Base-by-base conservation (phyloP, 768 basidiomycete genomes). In the Saitozyma podzolica region DNA sequence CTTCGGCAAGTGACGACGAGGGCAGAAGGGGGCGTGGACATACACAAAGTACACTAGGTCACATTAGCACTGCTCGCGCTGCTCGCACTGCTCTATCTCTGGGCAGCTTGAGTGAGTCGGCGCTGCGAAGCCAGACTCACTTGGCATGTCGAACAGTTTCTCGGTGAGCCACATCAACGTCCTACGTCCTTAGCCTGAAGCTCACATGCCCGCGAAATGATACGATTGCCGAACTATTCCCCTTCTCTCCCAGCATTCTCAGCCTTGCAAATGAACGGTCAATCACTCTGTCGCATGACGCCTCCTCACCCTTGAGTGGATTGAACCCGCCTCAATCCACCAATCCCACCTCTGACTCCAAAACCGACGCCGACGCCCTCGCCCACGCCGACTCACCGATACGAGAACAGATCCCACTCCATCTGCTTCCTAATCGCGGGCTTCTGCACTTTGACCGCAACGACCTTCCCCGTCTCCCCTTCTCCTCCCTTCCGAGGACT, bases 371-470 rank as follows among this genome's bases (percentile, higher is more conserved):
- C 29, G 29, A 29, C 29, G 29, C 29, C 29, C 29, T 29, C 29
- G 29, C 29, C 29, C 29, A 2, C 29, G 29, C 9, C 2, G 7
- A 58, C 77, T 56, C 56, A 77, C 72, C 76, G 56, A 63, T 80
- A 80, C 29, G 70, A 69, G 64, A 75, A 75, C 59, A 80, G 52
- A 65, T 75, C 80, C 79, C 88, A 91, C 65, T 90, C 87, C 81
- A 89, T 88, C 80, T 96, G 93, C 68, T 85, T 90, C 55, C 83
- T 84, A 7, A 97, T 90, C 41, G 87, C 89, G 2, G 91, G 92
- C 71, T 94, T 95, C 81, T 96, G 92, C 40, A 79, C 83, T 81
- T 97, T 97, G 64, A 97, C 93, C 0, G 93, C 94, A 85, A 88
- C 88, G 42, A 81, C 61, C 65, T 64, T 58, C 54, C 55, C 57